Conservation (phyloP, 257 asterid species). For the Gynochthodes officinalis region DNA sequence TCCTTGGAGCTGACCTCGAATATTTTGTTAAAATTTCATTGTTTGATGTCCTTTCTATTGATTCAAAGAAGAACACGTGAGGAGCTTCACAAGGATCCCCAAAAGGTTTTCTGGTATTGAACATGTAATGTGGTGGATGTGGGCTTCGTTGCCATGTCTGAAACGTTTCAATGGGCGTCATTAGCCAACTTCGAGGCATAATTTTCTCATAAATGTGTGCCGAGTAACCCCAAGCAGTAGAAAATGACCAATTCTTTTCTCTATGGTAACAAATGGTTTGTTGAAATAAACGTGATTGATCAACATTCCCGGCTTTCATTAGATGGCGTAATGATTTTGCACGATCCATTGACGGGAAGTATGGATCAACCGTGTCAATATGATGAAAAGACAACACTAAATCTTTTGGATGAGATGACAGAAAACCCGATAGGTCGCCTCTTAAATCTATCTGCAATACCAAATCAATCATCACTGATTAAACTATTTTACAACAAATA, state of each 20-base stretch:
- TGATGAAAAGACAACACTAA: conserved; percentile 37
- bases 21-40: conserved; percentile 26
- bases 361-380: conserved; percentile 32
- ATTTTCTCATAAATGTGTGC: conserved; percentile 37
- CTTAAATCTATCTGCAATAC: conserved; percentile 29
- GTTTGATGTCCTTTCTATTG: conserved; percentile 6
- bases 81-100: conserved; percentile 51
- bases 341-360: conserved; percentile 34
- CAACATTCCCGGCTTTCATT: conserved; percentile 32
- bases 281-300: conserved; percentile 40
- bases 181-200: conserved; percentile 36
- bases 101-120: conserved; percentile 45
- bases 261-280: conserved; percentile 39
- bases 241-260: conserved; percentile 37
- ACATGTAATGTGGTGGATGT: conserved; percentile 46
- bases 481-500: too few species aligned
- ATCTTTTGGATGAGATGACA: conserved; percentile 35
- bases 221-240: conserved; percentile 45
- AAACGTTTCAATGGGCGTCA: conserved; percentile 55
- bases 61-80: conserved; percentile 44
- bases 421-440: conserved; percentile 31
- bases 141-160: conserved; percentile 31
- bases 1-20: conserved; percentile 32
- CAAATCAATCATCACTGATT: not conserved
- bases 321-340: conserved; percentile 25